A percentile compares a stretch with the other conserved stretches of the same genome.
Conservation (phyloP, 129 eudicot genomes). For the Flaveria robusta region DNA sequence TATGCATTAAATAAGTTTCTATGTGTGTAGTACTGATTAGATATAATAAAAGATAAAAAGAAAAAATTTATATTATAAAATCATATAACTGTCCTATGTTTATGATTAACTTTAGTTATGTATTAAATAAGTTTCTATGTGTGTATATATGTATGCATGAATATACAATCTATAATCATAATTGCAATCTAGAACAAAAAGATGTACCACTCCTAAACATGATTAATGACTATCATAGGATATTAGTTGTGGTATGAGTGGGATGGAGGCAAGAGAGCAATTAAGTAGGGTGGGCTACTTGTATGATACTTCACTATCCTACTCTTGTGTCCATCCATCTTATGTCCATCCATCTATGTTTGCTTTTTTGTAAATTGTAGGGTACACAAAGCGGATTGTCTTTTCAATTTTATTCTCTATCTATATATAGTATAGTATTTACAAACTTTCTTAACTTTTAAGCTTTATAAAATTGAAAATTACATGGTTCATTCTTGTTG, state of each 20-base stretch:
- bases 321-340: constrained; percentile 23
- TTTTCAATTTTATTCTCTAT: neutral
- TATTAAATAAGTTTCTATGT: no score
- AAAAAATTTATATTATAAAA: no score
- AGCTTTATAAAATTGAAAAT: no score
- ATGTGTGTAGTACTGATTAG: no score
- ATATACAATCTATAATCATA: neutral
- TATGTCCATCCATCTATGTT: constrained; percentile 19
- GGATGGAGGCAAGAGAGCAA: neutral
- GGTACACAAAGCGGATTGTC: neutral
- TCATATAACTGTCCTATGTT: no score
- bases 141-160: neutral
- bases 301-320: constrained; percentile 28
- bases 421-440: neutral
- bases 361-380: constrained; percentile 1
- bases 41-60: no score
- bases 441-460: neutral
- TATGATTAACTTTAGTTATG: no score
- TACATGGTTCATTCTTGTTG: no score
- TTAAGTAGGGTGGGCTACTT: constrained; percentile 33
- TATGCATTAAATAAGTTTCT: no score
- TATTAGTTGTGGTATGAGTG: neutral
- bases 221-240: constrained; percentile 3
- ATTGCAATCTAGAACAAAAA: neutral
- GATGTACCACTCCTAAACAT: neutral